A percentile compares a stretch with the other conserved stretches of the same genome.
phyloP scores from a whole-genome alignment of 202 grass and related monocot species.

The Brachypodium distachyon region DNA sequence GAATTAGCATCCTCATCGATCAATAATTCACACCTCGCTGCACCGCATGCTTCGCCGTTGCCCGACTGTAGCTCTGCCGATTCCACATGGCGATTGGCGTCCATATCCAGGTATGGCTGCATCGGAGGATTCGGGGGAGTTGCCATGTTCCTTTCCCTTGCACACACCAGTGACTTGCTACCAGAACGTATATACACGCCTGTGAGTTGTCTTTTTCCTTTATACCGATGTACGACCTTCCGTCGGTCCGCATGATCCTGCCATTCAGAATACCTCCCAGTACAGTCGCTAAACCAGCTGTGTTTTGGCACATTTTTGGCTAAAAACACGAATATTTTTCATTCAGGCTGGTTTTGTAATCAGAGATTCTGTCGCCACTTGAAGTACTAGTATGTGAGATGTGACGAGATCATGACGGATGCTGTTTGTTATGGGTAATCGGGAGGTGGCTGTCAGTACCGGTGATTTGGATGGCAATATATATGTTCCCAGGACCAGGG shows the following conservation, averaged over 20 bases:
- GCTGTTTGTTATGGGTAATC: neutral
- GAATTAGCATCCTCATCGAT: neutral
- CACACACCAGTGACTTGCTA: neutral
- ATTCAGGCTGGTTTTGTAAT: too few relatives aligned
- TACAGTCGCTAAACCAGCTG: neutral
- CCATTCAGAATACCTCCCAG: neutral
- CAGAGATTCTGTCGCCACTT: neutral
- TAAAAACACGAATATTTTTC: too few relatives aligned
- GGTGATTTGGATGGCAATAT: constrained; percentile 24
- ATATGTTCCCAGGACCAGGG: neutral
- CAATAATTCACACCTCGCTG: too few relatives aligned
- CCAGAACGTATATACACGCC: neutral
- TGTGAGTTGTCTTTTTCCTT: neutral
- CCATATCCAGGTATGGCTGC: neutral
- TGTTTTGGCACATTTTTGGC: too few relatives aligned
- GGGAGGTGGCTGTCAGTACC: neutral
- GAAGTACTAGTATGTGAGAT: neutral
- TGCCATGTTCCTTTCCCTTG: constrained; percentile 2
- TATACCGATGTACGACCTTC: neutral
- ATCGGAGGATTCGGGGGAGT: neutral
- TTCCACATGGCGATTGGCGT: too few relatives aligned
- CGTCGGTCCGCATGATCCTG: neutral
- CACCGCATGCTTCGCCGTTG: too few relatives aligned
- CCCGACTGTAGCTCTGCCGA: neutral
- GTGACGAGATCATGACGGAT: neutral